Conservation (phyloP, 495 filamentous ascomycete species). For the Bacidia rubella region DNA sequence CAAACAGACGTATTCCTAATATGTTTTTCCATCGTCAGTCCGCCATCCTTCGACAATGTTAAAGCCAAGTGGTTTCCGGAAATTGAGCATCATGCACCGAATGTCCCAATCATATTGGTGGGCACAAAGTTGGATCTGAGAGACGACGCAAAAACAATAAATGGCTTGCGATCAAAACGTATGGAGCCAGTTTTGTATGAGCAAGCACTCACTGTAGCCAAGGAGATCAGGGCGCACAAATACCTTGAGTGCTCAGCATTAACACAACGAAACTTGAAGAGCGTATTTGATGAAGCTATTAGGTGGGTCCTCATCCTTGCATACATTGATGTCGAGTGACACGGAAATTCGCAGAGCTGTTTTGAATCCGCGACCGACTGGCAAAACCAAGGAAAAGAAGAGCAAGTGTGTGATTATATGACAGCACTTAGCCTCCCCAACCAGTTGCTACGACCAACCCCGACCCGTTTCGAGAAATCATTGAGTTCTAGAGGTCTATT, state of each 20-base stretch:
- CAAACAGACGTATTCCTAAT: conserved; percentile 98
- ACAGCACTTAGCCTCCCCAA: conserved; percentile 3
- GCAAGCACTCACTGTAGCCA: conserved; percentile 67
- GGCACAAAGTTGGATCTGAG: conserved; percentile 94
- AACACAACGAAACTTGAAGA: conserved; percentile 91
- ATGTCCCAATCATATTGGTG: conserved; percentile 91
- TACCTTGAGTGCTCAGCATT: conserved; percentile 98
- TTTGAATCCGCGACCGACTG: conserved; percentile 54
- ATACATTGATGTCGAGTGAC: neutral
- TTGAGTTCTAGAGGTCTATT: neutral
- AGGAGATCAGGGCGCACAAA: conserved; percentile 86
- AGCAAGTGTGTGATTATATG: conserved; percentile 71
- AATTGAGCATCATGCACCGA: conserved; percentile 92
- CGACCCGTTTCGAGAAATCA: neutral
- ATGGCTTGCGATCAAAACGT: conserved; percentile 65
- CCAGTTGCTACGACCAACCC: neutral
- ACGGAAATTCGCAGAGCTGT: conserved; percentile 47
- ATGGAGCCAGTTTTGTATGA: conserved; percentile 90
- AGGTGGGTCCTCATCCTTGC: conserved; percentile 39
- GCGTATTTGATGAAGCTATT: conserved; percentile 95
- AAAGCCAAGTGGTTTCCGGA: conserved; percentile 95
- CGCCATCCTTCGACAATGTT: conserved; percentile 96
- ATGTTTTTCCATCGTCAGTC: conserved; percentile 97
- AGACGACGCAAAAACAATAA: conserved; percentile 70
- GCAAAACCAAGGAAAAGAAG: conserved; percentile 44